Conservation (phyloP, 139 green algal species). For the Spirogloea muscicola region DNA sequence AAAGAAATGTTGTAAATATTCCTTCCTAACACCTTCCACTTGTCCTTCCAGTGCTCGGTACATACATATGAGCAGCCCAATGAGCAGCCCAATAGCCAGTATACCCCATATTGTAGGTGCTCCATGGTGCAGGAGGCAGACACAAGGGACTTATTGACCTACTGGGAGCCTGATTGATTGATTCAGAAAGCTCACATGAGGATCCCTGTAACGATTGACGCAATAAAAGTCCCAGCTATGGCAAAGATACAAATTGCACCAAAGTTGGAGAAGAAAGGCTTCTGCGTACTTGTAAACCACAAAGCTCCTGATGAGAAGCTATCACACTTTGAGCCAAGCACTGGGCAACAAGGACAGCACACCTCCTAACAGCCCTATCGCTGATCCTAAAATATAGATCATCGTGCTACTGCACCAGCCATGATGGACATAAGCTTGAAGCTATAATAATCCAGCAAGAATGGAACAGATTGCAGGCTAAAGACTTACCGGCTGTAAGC, state of each 20-base stretch:
- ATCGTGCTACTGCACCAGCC: too few species aligned
- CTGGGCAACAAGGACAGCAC: slow-evolving; percentile 63
- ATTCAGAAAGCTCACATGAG: slow-evolving; percentile 45
- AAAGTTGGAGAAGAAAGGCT: slow-evolving; percentile 63
- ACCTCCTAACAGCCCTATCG: too few species aligned
- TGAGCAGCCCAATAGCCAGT: neutral
- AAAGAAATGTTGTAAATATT: neutral
- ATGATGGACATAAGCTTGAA: too few species aligned
- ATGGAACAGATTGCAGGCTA: too few species aligned
- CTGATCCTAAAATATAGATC: too few species aligned
- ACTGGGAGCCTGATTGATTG: too few species aligned
- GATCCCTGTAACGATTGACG: slow-evolving; percentile 57
- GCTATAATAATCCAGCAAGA: too few species aligned
- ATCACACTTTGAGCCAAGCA: neutral
- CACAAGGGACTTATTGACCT: too few species aligned
- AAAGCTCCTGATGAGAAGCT: neutral
- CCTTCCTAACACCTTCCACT: neutral
- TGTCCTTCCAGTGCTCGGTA: neutral
- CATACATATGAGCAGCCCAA: neutral
- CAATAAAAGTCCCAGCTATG: slow-evolving; percentile 65
- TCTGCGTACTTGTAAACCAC: slow-evolving; percentile 30
- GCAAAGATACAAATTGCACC: slow-evolving; percentile 63
- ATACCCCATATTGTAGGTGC: neutral
- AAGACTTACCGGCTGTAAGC: neutral
- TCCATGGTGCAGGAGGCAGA: neutral